Base-by-base conservation (phyloP, 352 stramenopile genomes). In the Phytophthora uliginosa region DNA sequence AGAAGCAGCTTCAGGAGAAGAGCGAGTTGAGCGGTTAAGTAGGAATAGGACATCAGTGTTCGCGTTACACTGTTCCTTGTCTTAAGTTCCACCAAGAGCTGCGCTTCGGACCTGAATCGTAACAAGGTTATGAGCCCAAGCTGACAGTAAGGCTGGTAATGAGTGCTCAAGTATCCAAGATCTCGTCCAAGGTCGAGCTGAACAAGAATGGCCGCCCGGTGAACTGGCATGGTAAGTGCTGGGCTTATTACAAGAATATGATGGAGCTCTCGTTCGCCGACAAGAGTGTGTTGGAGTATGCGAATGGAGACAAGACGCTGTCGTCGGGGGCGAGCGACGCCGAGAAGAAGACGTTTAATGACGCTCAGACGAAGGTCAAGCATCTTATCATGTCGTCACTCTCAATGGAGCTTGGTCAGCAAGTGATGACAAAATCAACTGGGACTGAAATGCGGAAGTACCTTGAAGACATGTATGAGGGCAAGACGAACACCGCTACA, bases 101-200 rank as follows among this genome's bases (percentile, higher is more conserved):
- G 13, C 17, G 17, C 13, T 47, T 7, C 40, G 40, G 40, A 47
- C 10, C 40, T 47, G 40, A 55, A 15, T 59, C 50, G 3, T 17
- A 69, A 69, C 52, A 62, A 52, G 62, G 53, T 62, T 57, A 69
- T 69, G 38, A 69, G 40, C 52, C 38, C 28, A 51, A 69, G n/a
- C 36, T 36, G 17, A 52, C 52, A 13, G 9, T 34, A 60, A 55
- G 18, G 36, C 60, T 22, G 28, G 62, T 45, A 31, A 2, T 33
- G 7, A 59, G 50, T 17, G 8, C 13, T 53, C 18, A 68, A 55
- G 53, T 53, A 33, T 17, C 53, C 3, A 64, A 71, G 36, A 71
- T 71, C 56, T 38, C 64, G 18, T 31, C 6, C 1, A 71, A 66
- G 57, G 56, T 71, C 24, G 56, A 66, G 53, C 64, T 66, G 4